Evolutionary conservation across 1,284 basidiomycete species (phyloP).

Genomic region (Malassezia furfur): DNA sequence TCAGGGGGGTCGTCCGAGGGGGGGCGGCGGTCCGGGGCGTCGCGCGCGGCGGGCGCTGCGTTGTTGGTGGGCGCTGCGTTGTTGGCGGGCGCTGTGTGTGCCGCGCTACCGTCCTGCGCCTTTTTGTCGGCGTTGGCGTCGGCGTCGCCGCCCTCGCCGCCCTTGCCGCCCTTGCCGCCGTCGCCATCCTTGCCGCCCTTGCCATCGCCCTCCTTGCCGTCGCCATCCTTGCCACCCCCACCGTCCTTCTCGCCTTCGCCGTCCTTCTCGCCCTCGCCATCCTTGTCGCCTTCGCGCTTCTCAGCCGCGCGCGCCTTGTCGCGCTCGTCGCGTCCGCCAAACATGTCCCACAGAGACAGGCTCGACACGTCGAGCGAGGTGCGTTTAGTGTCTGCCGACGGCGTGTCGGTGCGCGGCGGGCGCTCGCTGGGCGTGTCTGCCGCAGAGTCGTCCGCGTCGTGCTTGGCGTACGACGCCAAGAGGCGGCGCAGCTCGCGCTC

Average conservation of each 20-base stretch:
- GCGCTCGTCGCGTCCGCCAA: neutral
- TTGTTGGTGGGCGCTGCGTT: too few species aligned
- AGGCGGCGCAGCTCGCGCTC: constrained; percentile 49
- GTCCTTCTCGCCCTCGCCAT: too few species aligned
- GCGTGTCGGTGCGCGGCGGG: neutral
- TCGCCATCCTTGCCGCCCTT: too few species aligned
- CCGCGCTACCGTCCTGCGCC: too few species aligned
- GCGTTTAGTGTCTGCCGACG: neutral
- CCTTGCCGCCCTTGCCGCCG: neutral
- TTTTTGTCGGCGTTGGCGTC: too few species aligned
- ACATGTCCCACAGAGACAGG: constrained; percentile 3
- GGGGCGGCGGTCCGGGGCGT: too few species aligned
- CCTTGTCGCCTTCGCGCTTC: neutral
- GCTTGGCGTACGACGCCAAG: constrained; percentile 49
- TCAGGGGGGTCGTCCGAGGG: too few species aligned
- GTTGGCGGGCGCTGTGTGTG: too few species aligned
- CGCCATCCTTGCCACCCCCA: too few species aligned
- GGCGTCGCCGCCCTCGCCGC: too few species aligned
- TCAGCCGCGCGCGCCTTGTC: neutral
- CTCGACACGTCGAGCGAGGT: neutral
- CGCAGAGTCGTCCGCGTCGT: neutral
- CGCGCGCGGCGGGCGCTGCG: neutral
- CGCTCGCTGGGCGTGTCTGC: constrained; percentile 1
- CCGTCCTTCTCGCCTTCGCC: too few species aligned
- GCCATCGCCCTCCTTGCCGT: too few species aligned